These are phyloP conservation scores for Hymenoscyphus infarciens DNA, from an alignment of 2,329 filamentous ascomycete genomes.

Conservation along the genomic window DNA sequence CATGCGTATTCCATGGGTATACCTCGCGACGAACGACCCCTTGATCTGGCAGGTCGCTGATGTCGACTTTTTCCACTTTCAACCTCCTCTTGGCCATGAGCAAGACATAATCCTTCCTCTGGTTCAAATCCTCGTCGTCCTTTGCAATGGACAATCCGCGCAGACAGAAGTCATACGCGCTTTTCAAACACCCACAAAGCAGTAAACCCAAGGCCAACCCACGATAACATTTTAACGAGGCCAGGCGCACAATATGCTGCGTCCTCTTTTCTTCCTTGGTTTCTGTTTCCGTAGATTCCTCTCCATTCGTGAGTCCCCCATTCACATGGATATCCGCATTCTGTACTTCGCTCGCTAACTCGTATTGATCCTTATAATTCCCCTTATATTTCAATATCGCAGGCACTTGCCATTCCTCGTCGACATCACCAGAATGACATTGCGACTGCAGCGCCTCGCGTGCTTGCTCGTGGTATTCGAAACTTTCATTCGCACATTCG, in stretches of 20 bases:
- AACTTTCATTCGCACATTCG: slow-evolving; percentile 70
- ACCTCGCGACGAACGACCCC: slow-evolving; percentile 66
- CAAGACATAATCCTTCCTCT: slow-evolving; percentile 52
- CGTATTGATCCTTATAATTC: slow-evolving; percentile 13
- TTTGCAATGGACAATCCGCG: slow-evolving; percentile 56
- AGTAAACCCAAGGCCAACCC: slow-evolving; percentile 56
- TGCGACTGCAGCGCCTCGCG: slow-evolving; percentile 38
- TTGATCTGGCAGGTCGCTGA: slow-evolving; percentile 61
- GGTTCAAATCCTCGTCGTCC: slow-evolving; percentile 51
- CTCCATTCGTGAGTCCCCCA: neutral
- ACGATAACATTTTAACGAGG: slow-evolving; percentile 57
- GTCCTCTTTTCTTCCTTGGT: slow-evolving; percentile 37
- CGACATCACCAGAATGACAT: neutral
- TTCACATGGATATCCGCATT: slow-evolving; percentile 8
- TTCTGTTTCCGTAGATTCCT: slow-evolving; percentile 35
- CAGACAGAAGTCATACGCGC: slow-evolving; percentile 62
- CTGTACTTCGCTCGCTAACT: slow-evolving; percentile 16
- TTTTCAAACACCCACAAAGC: slow-evolving; percentile 65
- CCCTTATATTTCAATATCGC: slow-evolving; percentile 40
- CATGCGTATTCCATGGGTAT: slow-evolving; percentile 66
- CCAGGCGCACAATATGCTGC: slow-evolving; percentile 43
- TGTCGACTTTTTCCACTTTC: slow-evolving; percentile 42
- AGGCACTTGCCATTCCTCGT: slow-evolving; percentile 33
- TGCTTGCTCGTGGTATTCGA: slow-evolving; percentile 75
- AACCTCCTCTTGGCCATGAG: slow-evolving; percentile 49